A percentile compares a stretch with the other conserved stretches of the same genome.
Evolutionary conservation across 108 stramenopile species (phyloP).

Genomic region (Cylindrotheca closterium): DNA sequence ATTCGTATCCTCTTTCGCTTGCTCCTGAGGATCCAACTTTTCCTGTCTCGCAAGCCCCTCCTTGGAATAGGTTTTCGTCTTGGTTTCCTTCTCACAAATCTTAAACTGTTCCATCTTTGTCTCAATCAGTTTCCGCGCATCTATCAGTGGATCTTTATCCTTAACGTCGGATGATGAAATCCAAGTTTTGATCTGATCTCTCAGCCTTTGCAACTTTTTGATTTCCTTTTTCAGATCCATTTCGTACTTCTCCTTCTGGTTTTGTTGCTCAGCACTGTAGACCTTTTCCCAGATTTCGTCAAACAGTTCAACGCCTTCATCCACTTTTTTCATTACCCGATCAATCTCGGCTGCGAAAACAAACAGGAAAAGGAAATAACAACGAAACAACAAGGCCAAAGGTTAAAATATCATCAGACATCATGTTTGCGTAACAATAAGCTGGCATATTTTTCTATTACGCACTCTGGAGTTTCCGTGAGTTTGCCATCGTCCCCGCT

Average conservation of each 20-base stretch:
- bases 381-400: neutral
- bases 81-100: conserved; percentile 98
- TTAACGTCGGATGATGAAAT: conserved; percentile 94
- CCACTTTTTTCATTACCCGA: conserved; percentile 93
- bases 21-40: conserved; percentile 75
- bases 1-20: conserved; percentile 69
- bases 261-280: conserved; percentile 92
- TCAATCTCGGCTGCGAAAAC: conserved; percentile 85
- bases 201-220: conserved; percentile 96
- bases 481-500: conserved; percentile 56
- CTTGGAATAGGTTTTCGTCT: conserved; percentile 97
- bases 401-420: neutral
- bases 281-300: conserved; percentile 99
- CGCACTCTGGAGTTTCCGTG: conserved; percentile 71
- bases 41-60: conserved; percentile 91
- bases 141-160: conserved; percentile 90
- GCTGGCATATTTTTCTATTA: neutral
- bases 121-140: conserved; percentile 88
- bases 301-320: conserved; percentile 96
- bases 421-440: neutral
- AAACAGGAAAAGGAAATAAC: neutral
- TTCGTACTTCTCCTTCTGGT: conserved; percentile 98
- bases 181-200: conserved; percentile 99
- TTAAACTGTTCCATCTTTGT: conserved; percentile 99
- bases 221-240: conserved; percentile 99